These are phyloP conservation scores for Leersia perrieri DNA, from an alignment of 176 grass and related monocot species.

Conservation along the genomic window DNA sequence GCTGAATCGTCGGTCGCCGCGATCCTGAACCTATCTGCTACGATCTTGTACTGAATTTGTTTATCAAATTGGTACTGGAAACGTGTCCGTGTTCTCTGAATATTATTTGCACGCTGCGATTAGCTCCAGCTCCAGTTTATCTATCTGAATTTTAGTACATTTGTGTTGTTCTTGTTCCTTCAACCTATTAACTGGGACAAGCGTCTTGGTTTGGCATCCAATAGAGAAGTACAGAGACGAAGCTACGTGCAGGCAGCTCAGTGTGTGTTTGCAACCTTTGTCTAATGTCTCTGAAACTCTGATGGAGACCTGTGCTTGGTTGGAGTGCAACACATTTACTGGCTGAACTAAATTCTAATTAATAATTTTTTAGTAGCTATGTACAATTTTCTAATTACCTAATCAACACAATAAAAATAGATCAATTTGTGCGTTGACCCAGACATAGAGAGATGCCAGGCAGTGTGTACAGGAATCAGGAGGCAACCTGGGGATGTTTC, in stretches of 20 bases:
- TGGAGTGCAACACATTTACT: neutral
- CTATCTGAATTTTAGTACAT: neutral
- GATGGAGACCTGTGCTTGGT: slow-evolving; percentile 5
- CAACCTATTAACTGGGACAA: neutral
- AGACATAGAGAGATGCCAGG: neutral
- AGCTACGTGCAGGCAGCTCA: slow-evolving; percentile 36
- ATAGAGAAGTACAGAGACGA: slow-evolving; percentile 8
- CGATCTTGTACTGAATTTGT: slow-evolving; percentile 6
- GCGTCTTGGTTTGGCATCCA: neutral
- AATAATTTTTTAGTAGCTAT: neutral
- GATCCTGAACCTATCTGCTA: neutral
- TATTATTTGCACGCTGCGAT: neutral
- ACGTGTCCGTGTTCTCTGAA: slow-evolving; percentile 7
- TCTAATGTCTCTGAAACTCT: neutral
- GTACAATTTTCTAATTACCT: neutral
- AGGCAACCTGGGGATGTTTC: neutral
- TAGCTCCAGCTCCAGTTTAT: neutral
- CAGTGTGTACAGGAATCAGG: slow-evolving; percentile 8
- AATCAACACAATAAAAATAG: neutral
- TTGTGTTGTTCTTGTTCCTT: neutral
- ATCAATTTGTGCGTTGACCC: neutral
- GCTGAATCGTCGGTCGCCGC: slow-evolving; percentile 10
- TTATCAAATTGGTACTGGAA: neutral
- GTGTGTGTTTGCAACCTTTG: neutral
- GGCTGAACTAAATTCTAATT: slow-evolving; percentile 10